Evolutionary conservation across 306 rosid species (phyloP).

Genomic region (Trifolium pratense): DNA sequence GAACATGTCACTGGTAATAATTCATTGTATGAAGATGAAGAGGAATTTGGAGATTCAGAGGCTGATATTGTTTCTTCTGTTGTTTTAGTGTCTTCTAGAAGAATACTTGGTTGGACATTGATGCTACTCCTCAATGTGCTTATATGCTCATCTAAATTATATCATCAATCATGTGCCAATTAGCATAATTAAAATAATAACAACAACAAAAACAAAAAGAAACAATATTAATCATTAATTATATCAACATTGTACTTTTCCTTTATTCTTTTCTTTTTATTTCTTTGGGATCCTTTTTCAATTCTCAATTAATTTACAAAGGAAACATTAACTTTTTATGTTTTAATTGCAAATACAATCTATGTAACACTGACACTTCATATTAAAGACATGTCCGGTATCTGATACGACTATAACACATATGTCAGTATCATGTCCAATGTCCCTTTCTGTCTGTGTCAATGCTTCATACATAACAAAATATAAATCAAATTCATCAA

Average conservation of each 20-base stretch:
- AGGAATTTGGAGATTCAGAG: constrained; percentile 68
- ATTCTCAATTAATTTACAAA: constrained; percentile 28
- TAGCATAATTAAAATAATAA: constrained; percentile 22
- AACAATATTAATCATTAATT: constrained; percentile 17
- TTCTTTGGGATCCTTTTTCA: constrained; percentile 30
- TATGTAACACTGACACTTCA: not conserved
- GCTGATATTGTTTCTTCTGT: constrained; percentile 54
- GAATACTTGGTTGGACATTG: constrained; percentile 51
- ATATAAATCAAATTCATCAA: not conserved
- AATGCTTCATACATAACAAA: not conserved
- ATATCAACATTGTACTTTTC: constrained; percentile 17
- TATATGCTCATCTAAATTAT: constrained; percentile 52
- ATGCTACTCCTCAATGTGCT: constrained; percentile 50
- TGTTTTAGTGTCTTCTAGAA: constrained; percentile 46
- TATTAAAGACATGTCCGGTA: not conserved
- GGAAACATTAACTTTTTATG: constrained; percentile 10
- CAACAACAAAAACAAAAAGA: not conserved
- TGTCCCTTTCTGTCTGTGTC: not conserved
- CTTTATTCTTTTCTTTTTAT: constrained; percentile 26
- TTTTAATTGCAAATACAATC: constrained; percentile 18
- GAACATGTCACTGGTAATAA: constrained; percentile 32
- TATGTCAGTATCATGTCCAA: not conserved
- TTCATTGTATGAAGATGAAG: constrained; percentile 71
- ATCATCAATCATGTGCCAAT: not conserved
- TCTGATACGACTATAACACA: not conserved